phyloP scores from a whole-genome alignment of 2,329 filamentous ascomycete species.

The Aspergillus neotritici region DNA sequence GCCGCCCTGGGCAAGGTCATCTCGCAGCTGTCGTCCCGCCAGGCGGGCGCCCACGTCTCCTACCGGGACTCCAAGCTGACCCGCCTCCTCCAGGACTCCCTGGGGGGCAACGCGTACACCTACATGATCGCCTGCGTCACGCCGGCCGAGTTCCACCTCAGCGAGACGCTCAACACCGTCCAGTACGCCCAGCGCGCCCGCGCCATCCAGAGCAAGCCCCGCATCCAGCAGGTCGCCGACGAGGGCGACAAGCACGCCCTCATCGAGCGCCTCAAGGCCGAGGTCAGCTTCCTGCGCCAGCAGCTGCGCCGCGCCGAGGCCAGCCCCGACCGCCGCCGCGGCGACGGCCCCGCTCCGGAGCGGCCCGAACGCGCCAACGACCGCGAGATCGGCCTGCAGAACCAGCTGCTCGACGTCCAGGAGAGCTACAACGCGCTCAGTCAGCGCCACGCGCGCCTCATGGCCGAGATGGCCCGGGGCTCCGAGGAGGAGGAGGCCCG shows the following conservation, averaged over 20 bases:
- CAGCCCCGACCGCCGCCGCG: constrained; percentile 49
- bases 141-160: constrained; percentile 92
- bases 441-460: constrained; percentile 89
- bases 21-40: constrained; percentile 88
- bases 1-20: constrained; percentile 97
- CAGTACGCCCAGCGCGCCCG: constrained; percentile 94
- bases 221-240: constrained; percentile 83
- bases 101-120: constrained; percentile 94
- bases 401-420: constrained; percentile 84
- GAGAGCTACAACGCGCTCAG: constrained; percentile 92
- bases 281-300: constrained; percentile 87
- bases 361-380: constrained; percentile 73
- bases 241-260: constrained; percentile 90
- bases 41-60: constrained; percentile 83
- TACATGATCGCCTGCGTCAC: constrained; percentile 99
- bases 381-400: constrained; percentile 83
- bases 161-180: constrained; percentile 94
- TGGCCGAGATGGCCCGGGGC: constrained; percentile 85
- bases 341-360: constrained; percentile 57
- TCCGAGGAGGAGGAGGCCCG: constrained; percentile 49
- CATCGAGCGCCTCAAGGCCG: constrained; percentile 88
- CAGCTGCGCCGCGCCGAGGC: constrained; percentile 83
- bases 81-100: constrained; percentile 86
- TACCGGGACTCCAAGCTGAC: constrained; percentile 98
- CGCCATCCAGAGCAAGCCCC: constrained; percentile 94